phyloP scores from a whole-genome alignment of 2,329 filamentous ascomycete genomes.

The Didymosphaeria variabile region DNA sequence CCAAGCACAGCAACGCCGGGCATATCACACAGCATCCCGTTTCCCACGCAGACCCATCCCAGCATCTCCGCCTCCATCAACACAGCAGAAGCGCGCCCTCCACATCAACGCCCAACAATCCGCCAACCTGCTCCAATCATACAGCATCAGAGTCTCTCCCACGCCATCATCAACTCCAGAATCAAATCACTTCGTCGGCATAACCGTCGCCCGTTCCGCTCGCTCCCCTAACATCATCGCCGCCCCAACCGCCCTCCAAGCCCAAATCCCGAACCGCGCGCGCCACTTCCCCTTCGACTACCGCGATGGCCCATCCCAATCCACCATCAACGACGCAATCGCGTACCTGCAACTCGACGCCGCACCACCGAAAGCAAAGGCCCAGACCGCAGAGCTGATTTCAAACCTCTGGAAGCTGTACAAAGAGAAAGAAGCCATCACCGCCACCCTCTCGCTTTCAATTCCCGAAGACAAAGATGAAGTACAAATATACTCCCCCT shows the following conservation, averaged over 20 bases:
- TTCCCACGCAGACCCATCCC: constrained; percentile 26
- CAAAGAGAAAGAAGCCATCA: constrained; percentile 71
- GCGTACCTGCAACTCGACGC: constrained; percentile 64
- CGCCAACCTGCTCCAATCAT: constrained; percentile 64
- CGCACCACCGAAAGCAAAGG: constrained; percentile 53
- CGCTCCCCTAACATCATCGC: constrained; percentile 71
- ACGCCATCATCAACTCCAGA: constrained; percentile 41
- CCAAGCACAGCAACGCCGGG: constrained; percentile 58
- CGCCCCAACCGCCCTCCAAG: constrained; percentile 60
- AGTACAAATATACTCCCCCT: constrained; percentile 63
- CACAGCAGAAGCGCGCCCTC: constrained; percentile 59
- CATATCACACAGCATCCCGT: constrained; percentile 51
- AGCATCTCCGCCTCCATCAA: constrained; percentile 5
- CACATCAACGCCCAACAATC: constrained; percentile 65
- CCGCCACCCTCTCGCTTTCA: constrained; percentile 62
- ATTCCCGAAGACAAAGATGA: constrained; percentile 48
- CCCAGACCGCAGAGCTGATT: constrained; percentile 61
- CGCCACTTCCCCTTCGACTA: constrained; percentile 72
- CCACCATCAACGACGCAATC: constrained; percentile 55
- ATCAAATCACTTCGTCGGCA: constrained; percentile 63
- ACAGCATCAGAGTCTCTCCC: constrained; percentile 58
- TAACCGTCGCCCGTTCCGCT: constrained; percentile 71
- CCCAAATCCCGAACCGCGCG: constrained; percentile 54
- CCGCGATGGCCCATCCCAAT: constrained; percentile 51
- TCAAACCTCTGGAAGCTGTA: constrained; percentile 67